Conservation (phyloP, 2,329 filamentous ascomycete species). For the Penicillium rolfsii region DNA sequence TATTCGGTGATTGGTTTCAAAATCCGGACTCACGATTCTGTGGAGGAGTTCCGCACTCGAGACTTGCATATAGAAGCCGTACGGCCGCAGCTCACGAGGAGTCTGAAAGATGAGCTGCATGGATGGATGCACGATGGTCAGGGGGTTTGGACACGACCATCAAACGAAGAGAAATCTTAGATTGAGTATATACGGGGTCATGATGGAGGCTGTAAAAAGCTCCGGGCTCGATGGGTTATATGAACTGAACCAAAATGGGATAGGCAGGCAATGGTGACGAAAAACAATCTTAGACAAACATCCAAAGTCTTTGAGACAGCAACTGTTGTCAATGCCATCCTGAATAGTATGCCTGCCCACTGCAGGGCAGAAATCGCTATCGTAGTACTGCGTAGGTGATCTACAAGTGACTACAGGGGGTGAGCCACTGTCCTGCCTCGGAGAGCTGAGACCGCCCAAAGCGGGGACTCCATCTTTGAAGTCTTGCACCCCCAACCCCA, state of each 20-base stretch:
- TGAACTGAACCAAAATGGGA: not conserved
- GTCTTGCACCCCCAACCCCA: conserved; percentile 3
- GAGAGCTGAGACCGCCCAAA: conserved; percentile 5
- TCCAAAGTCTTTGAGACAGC: no score
- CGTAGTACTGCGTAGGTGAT: no score
- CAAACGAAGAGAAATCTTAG: not conserved
- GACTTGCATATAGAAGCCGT: conserved; percentile 40
- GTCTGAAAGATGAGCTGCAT: conserved; percentile 30
- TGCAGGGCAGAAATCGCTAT: no score
- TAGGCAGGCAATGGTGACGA: not conserved
- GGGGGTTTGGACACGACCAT: conserved; percentile 35
- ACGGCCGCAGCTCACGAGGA: conserved; percentile 31
- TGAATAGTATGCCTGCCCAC: no score
- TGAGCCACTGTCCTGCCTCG: not conserved
- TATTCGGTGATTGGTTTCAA: conserved; percentile 53
- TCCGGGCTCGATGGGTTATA: not conserved
- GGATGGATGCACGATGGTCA: conserved; percentile 36
- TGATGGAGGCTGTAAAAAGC: not conserved
- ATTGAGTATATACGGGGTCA: not conserved
- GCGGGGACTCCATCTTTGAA: conserved; percentile 4
- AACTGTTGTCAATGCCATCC: no score
- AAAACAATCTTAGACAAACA: not conserved
- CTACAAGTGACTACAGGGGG: no score
- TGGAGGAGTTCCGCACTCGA: conserved; percentile 33
- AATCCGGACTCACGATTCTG: conserved; percentile 34